Evolutionary conservation across 1,284 basidiomycete species (phyloP).

Genomic region (Cryptococcus sp.): DNA sequence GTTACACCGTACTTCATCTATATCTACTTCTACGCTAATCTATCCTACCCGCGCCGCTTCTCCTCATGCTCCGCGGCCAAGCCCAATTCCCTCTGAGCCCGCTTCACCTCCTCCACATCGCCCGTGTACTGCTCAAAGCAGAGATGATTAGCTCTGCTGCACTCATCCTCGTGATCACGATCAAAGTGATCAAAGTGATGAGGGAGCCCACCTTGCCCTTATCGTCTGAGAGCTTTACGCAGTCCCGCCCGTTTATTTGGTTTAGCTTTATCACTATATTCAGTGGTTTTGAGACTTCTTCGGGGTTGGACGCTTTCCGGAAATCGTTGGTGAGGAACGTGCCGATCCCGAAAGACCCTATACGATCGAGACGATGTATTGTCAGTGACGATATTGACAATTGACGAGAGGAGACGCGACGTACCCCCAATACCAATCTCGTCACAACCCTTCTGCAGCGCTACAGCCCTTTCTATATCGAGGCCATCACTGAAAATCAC

Average conservation of each 20-base stretch:
- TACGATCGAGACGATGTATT: not conserved
- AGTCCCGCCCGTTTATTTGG: slow-evolving; percentile 69
- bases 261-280: slow-evolving; percentile 93
- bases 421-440: slow-evolving; percentile 72
- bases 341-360: slow-evolving; percentile 83
- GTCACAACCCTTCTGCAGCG: slow-evolving; percentile 70
- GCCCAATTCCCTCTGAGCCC: slow-evolving; percentile 41
- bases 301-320: slow-evolving; percentile 61
- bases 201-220: slow-evolving; percentile 67
- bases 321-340: slow-evolving; percentile 91
- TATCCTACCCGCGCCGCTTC: slow-evolving; percentile 21
- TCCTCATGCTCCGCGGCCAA: slow-evolving; percentile 29
- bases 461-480: slow-evolving; percentile 68
- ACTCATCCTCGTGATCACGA: too few species aligned
- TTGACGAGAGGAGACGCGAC: slow-evolving; percentile 21
- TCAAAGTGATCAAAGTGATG: not conserved
- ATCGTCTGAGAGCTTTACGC: slow-evolving; percentile 92
- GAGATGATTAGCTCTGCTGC: too few species aligned
- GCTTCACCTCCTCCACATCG: slow-evolving; percentile 41
- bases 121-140: slow-evolving; percentile 43
- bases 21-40: too few species aligned
- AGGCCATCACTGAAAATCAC: slow-evolving; percentile 83
- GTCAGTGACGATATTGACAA: not conserved
- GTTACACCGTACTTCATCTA: too few species aligned
- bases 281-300: slow-evolving; percentile 71